Evolutionary conservation across 2,329 filamentous ascomycete genomes (phyloP), one percentile per base, ranked within the genome.

Genomic region (Pseudogymnoascus sp.): DNA sequence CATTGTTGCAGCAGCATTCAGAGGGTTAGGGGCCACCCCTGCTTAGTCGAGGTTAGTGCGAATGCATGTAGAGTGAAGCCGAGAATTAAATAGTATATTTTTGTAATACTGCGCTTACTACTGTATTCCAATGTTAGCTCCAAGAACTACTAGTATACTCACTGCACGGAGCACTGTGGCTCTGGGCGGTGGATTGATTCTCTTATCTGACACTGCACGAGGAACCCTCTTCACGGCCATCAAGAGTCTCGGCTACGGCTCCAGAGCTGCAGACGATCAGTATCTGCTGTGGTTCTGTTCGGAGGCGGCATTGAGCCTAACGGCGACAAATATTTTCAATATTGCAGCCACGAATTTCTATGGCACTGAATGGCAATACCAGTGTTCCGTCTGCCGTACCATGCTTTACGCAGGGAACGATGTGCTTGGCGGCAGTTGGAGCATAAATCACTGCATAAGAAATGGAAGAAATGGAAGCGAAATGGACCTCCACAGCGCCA

Each of bases 1-100:
- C 45, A 52, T 52, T 52, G n/a, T 52, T 52, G n/a, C 45, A 52
- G 23, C n/a, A 30, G 45, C 26, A 52, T 52, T 52, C n/a, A n/a
- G 26, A 6, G 23, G n/a, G 9, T 12, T 30, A 7, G 5, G n/a
- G 45, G 3, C 7, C 45, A 52, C 45, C 45, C 45, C 45, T 52
- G 45, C 45, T 52, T 18, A 52, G 45, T 15, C 26, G n/a, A 3
- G n/a, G 9, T 28, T 52, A 52, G 45, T 26, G 23, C 18, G 45
- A 30, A 30, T 18, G 9, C 12, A 28, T 21, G n/a, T 23, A 48
- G 21, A 26, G 23, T 28, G 21, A 7, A 15, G 23, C 10, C n/a
- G n/a, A 48, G 41, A 48, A 18, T 13, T 13, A 3, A 48, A 6
- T 1, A 28, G 26, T 52, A 52, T 52, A 30, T 30, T 52, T 52